Percentiles rank a stretch among this genome's conserved stretches.
phyloP scores from a whole-genome alignment of 352 stramenopile species.

The Phytophthora nicotianae region DNA sequence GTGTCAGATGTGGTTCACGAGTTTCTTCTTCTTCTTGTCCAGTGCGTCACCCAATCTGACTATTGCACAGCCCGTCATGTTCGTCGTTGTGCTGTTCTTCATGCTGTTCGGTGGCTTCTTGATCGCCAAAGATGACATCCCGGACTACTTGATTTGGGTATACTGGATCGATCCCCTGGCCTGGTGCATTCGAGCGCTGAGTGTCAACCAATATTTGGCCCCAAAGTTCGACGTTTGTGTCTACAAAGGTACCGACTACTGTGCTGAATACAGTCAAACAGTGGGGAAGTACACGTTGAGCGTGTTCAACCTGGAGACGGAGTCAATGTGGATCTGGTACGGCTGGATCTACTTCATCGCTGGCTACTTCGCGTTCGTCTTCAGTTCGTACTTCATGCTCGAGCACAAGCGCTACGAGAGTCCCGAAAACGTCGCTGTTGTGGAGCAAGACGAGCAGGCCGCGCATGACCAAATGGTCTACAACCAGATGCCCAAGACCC shows the following conservation, averaged over 20 bases:
- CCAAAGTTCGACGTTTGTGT: background rate
- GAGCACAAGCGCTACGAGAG: background rate
- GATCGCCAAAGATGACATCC: constrained; percentile 40
- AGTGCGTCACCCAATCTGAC: constrained; percentile 45
- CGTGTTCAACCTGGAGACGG: background rate
- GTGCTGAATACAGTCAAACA: background rate
- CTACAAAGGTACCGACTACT: background rate
- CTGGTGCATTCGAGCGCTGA: constrained; percentile 63
- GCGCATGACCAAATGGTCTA: background rate
- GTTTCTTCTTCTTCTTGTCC: constrained; percentile 73
- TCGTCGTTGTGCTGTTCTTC: background rate
- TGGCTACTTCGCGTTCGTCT: background rate
- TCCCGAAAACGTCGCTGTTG: background rate
- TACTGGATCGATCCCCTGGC: constrained; percentile 79
- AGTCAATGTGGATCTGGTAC: background rate
- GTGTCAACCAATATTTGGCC: constrained; percentile 39
- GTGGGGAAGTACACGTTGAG: background rate
- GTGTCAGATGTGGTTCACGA: constrained; percentile 67
- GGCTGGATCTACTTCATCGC: constrained; percentile 1
- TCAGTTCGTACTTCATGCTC: background rate
- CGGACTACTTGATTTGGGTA: constrained; percentile 70
- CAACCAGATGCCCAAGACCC: background rate
- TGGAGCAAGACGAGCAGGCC: background rate
- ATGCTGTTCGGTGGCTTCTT: background rate
- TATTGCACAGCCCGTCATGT: constrained; percentile 49